Conservation (phyloP, 140 eudicot genomes). For the Cichorium intybus region DNA sequence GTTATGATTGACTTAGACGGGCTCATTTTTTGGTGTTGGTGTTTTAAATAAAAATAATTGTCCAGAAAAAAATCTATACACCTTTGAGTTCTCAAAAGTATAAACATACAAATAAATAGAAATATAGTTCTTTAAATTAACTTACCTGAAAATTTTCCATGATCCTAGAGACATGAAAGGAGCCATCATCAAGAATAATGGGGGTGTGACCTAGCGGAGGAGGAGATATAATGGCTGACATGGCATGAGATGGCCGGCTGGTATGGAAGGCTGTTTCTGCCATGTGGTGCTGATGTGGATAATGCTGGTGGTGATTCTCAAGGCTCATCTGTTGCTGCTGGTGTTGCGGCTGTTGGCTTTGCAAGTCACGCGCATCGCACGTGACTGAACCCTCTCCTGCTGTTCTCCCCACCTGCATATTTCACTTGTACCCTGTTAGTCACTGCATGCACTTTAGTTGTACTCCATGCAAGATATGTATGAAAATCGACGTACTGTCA, state of each 20-base stretch:
- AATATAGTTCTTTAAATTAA: not conserved
- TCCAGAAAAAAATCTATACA: too few species aligned
- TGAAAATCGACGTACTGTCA: not conserved
- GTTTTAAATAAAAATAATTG: too few species aligned
- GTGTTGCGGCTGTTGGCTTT: conserved; percentile 39
- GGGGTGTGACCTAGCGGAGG: conserved; percentile 63
- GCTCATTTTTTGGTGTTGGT: too few species aligned
- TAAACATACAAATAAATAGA: too few species aligned
- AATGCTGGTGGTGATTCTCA: conserved; percentile 34
- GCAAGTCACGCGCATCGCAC: conserved; percentile 53
- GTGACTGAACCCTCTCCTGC: conserved; percentile 68
- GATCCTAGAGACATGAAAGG: conserved; percentile 69
- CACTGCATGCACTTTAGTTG: not conserved
- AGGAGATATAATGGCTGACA: conserved; percentile 63
- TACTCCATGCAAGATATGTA: not conserved
- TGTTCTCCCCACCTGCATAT: conserved; percentile 52
- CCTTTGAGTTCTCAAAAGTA: too few species aligned
- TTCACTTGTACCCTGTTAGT: conserved; percentile 15
- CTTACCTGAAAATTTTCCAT: conserved; percentile 67
- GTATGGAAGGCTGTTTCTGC: conserved; percentile 59
- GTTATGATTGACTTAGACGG: too few species aligned
- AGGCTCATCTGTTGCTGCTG: conserved; percentile 45
- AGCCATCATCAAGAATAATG: conserved; percentile 55
- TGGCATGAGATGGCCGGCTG: conserved; percentile 66
- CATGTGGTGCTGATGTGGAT: conserved; percentile 45